Evolutionary conservation across 306 rosid genomes (phyloP).

Genomic region (Ormosia semicastrata): DNA sequence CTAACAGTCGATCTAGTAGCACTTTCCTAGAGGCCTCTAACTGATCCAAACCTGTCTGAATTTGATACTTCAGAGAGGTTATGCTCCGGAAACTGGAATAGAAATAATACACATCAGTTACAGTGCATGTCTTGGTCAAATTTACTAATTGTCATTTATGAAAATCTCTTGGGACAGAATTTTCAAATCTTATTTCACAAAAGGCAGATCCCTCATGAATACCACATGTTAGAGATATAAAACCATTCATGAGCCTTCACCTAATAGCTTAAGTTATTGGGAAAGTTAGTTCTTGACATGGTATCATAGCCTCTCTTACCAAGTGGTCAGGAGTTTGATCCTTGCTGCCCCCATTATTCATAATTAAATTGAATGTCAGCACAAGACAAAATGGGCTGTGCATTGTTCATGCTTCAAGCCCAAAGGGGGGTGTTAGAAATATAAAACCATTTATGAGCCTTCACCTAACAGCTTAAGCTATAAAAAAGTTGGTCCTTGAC

Average conservation of each 20-base stretch:
- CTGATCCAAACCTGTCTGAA: slow-evolving; percentile 86
- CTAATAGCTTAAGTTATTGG: not conserved
- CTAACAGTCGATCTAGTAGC: slow-evolving; percentile 77
- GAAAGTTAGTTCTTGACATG: not conserved
- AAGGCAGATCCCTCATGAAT: slow-evolving; percentile 12
- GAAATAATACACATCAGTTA: slow-evolving; percentile 26
- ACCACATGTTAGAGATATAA: slow-evolving; percentile 4
- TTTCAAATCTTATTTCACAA: slow-evolving; percentile 19
- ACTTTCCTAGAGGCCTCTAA: slow-evolving; percentile 75
- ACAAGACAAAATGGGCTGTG: not conserved
- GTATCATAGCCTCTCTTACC: not conserved
- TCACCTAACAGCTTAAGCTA: not conserved
- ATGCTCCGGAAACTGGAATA: slow-evolving; percentile 74
- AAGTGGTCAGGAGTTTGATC: not conserved
- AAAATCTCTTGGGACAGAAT: slow-evolving; percentile 11
- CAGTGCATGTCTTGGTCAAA: not conserved
- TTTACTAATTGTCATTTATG: slow-evolving; percentile 9
- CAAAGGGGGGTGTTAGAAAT: too few species aligned
- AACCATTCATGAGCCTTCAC: not conserved
- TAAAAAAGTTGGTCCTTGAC: not conserved
- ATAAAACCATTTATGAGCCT: not conserved
- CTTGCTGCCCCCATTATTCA: not conserved
- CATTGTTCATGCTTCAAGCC: too few species aligned
- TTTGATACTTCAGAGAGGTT: slow-evolving; percentile 71
- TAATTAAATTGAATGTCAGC: not conserved